These are phyloP conservation scores for Incumbomyces delicatus DNA, from an alignment of 2,329 filamentous ascomycete genomes.

Conservation along the genomic window DNA sequence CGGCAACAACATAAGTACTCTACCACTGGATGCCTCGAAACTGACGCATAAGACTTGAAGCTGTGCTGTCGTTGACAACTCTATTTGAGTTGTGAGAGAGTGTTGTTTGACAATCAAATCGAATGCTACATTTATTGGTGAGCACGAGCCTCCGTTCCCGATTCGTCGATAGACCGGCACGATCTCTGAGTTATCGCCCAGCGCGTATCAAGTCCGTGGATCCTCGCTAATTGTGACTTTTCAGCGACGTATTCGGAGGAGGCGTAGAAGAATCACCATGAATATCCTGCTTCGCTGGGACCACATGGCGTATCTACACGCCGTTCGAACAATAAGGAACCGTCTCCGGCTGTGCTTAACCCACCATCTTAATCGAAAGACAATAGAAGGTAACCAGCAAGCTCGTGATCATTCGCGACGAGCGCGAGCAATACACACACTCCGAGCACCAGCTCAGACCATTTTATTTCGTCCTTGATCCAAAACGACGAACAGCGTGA, in stretches of 20 bases:
- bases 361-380: too few relatives aligned
- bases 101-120: too few relatives aligned
- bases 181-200: background rate
- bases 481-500: too few relatives aligned
- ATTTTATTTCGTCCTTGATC: too few relatives aligned
- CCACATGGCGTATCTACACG: background rate
- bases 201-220: background rate
- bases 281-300: background rate
- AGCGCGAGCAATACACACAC: too few relatives aligned
- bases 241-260: background rate
- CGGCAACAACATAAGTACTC: constrained; percentile 52
- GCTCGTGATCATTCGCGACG: too few relatives aligned
- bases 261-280: background rate
- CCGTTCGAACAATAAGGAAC: too few relatives aligned
- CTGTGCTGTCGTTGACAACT: background rate
- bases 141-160: background rate
- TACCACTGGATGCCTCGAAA: constrained; percentile 6
- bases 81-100: background rate
- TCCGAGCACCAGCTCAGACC: too few relatives aligned
- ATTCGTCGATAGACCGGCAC: background rate
- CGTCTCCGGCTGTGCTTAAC: too few relatives aligned
- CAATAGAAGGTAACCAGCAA: too few relatives aligned
- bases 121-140: too few relatives aligned
- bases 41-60: background rate
- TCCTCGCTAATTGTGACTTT: background rate